These are phyloP conservation scores for Lactarius evosmus DNA, from an alignment of 768 basidiomycete species.

Conservation along the genomic window DNA sequence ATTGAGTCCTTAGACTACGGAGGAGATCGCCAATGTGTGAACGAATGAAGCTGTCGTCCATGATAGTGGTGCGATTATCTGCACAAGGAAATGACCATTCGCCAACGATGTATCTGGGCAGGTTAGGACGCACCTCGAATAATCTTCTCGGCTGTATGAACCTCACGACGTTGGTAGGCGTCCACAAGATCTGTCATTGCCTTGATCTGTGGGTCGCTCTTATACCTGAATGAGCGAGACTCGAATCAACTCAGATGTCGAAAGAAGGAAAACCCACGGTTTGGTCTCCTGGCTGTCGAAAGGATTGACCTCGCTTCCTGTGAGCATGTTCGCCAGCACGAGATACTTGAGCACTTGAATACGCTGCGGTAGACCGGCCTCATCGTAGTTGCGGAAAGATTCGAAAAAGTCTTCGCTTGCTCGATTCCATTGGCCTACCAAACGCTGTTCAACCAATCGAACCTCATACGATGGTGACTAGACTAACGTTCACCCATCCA, in stretches of 20 bases:
- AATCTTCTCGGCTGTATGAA: slow-evolving; percentile 97
- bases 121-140: slow-evolving; percentile 57
- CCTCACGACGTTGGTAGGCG: slow-evolving; percentile 94
- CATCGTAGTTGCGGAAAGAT: slow-evolving; percentile 97
- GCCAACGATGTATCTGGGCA: background rate
- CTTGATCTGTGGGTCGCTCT: slow-evolving; percentile 92
- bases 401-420: slow-evolving; percentile 99
- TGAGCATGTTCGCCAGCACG: slow-evolving; percentile 96
- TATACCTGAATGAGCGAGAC: slow-evolving; percentile 59
- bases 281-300: slow-evolving; percentile 99
- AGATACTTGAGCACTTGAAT: slow-evolving; percentile 99
- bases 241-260: background rate
- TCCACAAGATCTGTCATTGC: slow-evolving; percentile 98
- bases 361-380: slow-evolving; percentile 92
- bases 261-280: slow-evolving; percentile 58
- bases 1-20: slow-evolving; percentile 90
- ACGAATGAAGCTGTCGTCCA: slow-evolving; percentile 93
- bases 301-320: slow-evolving; percentile 96
- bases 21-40: slow-evolving; percentile 96
- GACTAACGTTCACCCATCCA: slow-evolving; percentile 97
- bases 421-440: slow-evolving; percentile 87
- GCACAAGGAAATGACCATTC: slow-evolving; percentile 10
- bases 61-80: slow-evolving; percentile 95
- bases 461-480: background rate
- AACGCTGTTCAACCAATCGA: slow-evolving; percentile 7